Evolutionary conservation across 2,329 filamentous ascomycete genomes (phyloP), one percentile per base, ranked within the genome.

Genomic region (Aspergillus sp.): DNA sequence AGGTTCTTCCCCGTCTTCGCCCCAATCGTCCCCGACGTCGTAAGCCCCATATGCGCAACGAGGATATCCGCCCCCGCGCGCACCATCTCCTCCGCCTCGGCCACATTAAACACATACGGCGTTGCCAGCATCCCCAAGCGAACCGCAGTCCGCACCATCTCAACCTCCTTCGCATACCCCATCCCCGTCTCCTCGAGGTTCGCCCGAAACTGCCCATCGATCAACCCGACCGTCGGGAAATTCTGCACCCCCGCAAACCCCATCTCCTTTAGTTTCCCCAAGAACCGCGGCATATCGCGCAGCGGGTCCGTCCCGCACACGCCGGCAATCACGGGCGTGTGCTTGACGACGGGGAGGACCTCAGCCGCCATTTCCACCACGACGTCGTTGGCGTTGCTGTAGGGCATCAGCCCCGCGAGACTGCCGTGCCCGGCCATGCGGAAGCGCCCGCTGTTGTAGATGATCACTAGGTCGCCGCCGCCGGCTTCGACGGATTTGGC

Each of bases 171-270:
- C 17, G 82, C 83, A 69, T 87, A 91, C 1, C 85, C 85, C 88
- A 91, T 91, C 8, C 86, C 88, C 1, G 89, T 91, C 73, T 91
- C 88, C 71, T 91, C 89, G 1, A 92, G 80, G 66, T 89, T 88
- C 23, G 82, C 81, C 13, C 89, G 82, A 71, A 91, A 91, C 13
- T 81, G 81, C 1, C 88, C 89, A 72, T 91, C 89, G 41, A 91
- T 87, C 23, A 91, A 77, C 0, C 89, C 89, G 1, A 91, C 88
- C 0, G 89, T 91, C 1, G 89, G 89, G 71, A 91, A 91, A 68
- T 91, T 91, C 73, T 91, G 89, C 15, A 91, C 82, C 1, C 89
- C 89, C 1, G 85, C 84, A 65, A 91, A 91, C 0, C 89, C 89
- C 17, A 89, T 74, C 1, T 82, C 81, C 58, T 84, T 83, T 41